Evolutionary conservation across 2,329 filamentous ascomycete species (phyloP).

Genomic region (Aspergillus thermomutatus): DNA sequence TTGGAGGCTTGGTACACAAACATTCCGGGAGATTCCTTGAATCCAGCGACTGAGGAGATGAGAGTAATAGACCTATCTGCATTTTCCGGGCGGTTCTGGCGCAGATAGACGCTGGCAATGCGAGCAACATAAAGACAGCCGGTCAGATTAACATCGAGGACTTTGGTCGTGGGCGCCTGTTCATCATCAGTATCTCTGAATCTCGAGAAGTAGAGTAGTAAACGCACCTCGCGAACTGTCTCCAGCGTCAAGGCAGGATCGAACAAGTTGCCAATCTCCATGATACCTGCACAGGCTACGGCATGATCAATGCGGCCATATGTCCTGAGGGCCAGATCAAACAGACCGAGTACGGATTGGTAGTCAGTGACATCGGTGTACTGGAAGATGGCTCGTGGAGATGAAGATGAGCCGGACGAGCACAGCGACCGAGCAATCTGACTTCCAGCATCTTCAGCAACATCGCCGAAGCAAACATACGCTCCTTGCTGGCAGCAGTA

Average conservation of each 20-base stretch:
- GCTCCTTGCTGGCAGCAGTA: constrained; percentile 39
- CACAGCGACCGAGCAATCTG: constrained; percentile 13
- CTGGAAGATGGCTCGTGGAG: constrained; percentile 35
- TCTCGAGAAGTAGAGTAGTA: not conserved
- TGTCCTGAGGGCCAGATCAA: constrained; percentile 44
- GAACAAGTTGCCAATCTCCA: constrained; percentile 46
- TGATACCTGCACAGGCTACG: constrained; percentile 47
- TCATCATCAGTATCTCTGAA: not conserved
- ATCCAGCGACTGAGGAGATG: constrained; percentile 47
- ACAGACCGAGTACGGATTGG: constrained; percentile 45
- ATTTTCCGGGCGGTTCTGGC: constrained; percentile 32
- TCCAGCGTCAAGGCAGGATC: constrained; percentile 44
- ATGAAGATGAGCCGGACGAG: constrained; percentile 15
- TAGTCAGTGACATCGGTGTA: constrained; percentile 47
- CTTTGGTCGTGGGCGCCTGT: constrained; percentile 30
- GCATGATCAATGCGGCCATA: constrained; percentile 50
- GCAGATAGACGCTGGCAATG: constrained; percentile 50
- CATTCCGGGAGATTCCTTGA: constrained; percentile 48
- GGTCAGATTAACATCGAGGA: constrained; percentile 48
- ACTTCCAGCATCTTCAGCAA: constrained; percentile 31
- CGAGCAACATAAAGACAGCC: constrained; percentile 48
- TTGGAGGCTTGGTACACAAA: constrained; percentile 49
- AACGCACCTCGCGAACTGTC: constrained; percentile 38
- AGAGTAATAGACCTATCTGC: constrained; percentile 44
- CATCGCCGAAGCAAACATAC: constrained; percentile 45